These are phyloP conservation scores for Gentiana dahurica DNA, from an alignment of 257 asterid species.

Conservation along the genomic window DNA sequence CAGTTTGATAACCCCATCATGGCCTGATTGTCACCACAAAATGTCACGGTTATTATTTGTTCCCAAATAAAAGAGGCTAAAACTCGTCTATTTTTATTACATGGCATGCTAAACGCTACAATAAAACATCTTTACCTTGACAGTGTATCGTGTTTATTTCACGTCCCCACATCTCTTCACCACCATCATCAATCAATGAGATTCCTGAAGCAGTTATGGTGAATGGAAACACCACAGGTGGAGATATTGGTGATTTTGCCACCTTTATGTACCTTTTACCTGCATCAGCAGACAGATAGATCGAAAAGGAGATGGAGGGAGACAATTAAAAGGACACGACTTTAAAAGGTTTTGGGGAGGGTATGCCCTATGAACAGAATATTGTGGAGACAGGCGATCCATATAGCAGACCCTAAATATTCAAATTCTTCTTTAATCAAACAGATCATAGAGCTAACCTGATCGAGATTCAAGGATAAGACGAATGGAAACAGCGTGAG, in stretches of 20 bases:
- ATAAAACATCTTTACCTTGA: conserved; percentile 36
- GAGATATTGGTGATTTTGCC: conserved; percentile 76
- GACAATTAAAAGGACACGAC: too few species aligned
- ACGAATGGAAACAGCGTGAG: conserved; percentile 81
- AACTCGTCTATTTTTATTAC: not conserved
- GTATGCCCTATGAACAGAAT: too few species aligned
- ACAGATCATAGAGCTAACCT: conserved; percentile 31
- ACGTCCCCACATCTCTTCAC: conserved; percentile 58
- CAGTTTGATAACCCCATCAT: conserved; percentile 23
- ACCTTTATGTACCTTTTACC: conserved; percentile 73
- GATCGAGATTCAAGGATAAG: conserved; percentile 74
- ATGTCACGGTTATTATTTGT: conserved; percentile 8
- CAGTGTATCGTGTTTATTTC: conserved; percentile 45
- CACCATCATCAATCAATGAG: conserved; percentile 52
- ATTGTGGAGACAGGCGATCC: too few species aligned
- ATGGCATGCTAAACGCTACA: not conserved
- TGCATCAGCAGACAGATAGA: conserved; percentile 15
- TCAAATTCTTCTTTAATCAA: conserved; percentile 5
- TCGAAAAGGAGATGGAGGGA: too few species aligned
- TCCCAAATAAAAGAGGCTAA: not conserved
- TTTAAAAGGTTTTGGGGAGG: too few species aligned
- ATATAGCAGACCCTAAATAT: conserved; percentile 2
- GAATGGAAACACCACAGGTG: conserved; percentile 55
- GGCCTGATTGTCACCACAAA: conserved; percentile 33
- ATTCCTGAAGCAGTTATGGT: conserved; percentile 55